Evolutionary conservation across 176 grass and related monocot species (phyloP).

Genomic region (Tillandsia fasciculata): DNA sequence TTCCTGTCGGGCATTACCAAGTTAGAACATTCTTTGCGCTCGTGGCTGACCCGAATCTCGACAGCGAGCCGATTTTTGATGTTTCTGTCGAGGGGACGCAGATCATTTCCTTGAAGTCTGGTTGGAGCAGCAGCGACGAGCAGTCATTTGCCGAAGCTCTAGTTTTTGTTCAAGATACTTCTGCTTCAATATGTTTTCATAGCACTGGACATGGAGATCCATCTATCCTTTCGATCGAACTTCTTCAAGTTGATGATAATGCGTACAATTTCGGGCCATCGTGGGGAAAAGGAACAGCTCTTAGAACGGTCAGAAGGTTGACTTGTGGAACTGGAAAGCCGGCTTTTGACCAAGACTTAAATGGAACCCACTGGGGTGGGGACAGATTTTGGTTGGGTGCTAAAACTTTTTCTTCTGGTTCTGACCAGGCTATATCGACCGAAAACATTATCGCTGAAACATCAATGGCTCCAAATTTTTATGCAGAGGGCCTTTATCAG

Average conservation of each 20-base stretch:
- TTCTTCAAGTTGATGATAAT: slow-evolving; percentile 77
- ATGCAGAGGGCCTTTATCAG: slow-evolving; percentile 70
- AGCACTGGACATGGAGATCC: slow-evolving; percentile 97
- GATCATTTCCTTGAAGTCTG: slow-evolving; percentile 68
- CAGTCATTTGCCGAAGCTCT: slow-evolving; percentile 77
- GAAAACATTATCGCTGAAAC: slow-evolving; percentile 82
- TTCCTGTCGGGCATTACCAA: slow-evolving; percentile 70
- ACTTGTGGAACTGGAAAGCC: slow-evolving; percentile 75
- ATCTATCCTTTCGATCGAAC: slow-evolving; percentile 91
- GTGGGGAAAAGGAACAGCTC: slow-evolving; percentile 44
- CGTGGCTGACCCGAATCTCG: slow-evolving; percentile 63
- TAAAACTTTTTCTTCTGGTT: slow-evolving; percentile 55
- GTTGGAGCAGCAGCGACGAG: slow-evolving; percentile 80
- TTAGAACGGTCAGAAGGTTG: slow-evolving; percentile 82
- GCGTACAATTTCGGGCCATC: slow-evolving; percentile 57
- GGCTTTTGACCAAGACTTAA: slow-evolving; percentile 86
- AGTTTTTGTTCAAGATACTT: slow-evolving; percentile 54
- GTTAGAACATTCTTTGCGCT: slow-evolving; percentile 85
- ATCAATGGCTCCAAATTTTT: slow-evolving; percentile 72
- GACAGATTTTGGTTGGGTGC: slow-evolving; percentile 80
- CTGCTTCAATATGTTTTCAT: slow-evolving; percentile 75
- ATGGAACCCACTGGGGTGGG: slow-evolving; percentile 61
- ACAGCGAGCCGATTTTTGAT: slow-evolving; percentile 78
- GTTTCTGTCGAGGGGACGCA: slow-evolving; percentile 87
- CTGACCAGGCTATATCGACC: slow-evolving; percentile 60